These are phyloP conservation scores for Acanthamoeba sp. DNA, from an alignment of 208 protist genomes.

Conservation along the genomic window DNA sequence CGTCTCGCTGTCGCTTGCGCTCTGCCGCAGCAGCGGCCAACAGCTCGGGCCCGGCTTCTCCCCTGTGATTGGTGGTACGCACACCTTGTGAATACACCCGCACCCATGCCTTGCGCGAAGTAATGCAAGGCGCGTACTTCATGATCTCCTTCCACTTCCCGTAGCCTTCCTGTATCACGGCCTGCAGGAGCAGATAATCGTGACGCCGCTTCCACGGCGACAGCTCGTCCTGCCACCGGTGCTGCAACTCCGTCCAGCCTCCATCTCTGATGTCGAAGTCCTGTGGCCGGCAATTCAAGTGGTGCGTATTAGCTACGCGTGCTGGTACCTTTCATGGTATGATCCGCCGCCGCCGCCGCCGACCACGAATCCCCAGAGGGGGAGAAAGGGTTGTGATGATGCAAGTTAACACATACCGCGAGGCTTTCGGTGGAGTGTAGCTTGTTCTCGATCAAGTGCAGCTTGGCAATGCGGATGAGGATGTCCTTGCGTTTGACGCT, in stretches of 20 bases:
- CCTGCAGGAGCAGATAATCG: conserved; percentile 36
- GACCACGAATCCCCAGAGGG: too few relatives aligned
- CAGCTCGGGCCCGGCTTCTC: conserved; percentile 9
- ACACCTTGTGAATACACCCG: too few relatives aligned
- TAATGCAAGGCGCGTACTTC: background rate
- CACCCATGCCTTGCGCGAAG: too few relatives aligned
- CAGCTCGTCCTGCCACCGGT: background rate
- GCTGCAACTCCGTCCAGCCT: conserved; percentile 63
- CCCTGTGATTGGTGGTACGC: background rate
- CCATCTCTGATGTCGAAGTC: conserved; percentile 57
- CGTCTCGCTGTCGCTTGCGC: background rate
- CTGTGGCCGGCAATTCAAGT: background rate
- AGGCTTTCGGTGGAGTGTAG: background rate
- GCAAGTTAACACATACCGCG: background rate
- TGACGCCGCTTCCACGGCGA: background rate
- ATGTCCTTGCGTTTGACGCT: conserved; percentile 55
- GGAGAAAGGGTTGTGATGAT: too few relatives aligned
- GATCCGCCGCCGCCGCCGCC: too few relatives aligned
- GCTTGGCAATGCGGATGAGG: conserved; percentile 50
- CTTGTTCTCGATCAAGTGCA: conserved; percentile 54
- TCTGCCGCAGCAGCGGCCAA: background rate
- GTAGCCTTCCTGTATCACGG: conserved; percentile 57
- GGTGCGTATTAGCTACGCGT: too few relatives aligned
- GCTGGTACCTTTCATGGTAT: too few relatives aligned
- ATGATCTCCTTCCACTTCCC: conserved; percentile 69